Evolutionary conservation across 2,329 filamentous ascomycete species (phyloP).

Genomic region (Mycocentrospora acerina): DNA sequence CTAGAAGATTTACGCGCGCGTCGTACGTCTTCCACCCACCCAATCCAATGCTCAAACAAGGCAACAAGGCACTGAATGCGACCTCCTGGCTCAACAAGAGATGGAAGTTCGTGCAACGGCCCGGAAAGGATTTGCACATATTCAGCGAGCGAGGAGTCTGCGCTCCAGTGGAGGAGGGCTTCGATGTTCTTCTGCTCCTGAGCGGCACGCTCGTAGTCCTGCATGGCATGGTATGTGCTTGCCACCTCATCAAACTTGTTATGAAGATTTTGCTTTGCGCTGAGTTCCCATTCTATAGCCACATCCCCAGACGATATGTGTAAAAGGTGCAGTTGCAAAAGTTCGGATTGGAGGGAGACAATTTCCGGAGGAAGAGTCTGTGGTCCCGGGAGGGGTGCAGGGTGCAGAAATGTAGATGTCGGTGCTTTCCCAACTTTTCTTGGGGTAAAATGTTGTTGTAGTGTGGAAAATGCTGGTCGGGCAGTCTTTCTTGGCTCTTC

Average conservation of each 20-base stretch:
- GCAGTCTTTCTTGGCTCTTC: constrained; percentile 26
- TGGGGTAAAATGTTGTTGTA: constrained; percentile 45
- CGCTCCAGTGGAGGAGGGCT: constrained; percentile 39
- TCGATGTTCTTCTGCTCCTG: constrained; percentile 41
- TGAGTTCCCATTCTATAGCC: constrained; percentile 34
- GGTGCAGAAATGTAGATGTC: constrained; percentile 38
- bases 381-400: constrained; percentile 20
- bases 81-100: constrained; percentile 34
- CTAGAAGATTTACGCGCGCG: constrained; percentile 15
- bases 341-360: constrained; percentile 36
- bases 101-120: constrained; percentile 40
- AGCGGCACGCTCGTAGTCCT: constrained; percentile 37
- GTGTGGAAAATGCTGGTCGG: constrained; percentile 40
- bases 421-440: constrained; percentile 39
- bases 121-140: constrained; percentile 40
- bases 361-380: constrained; percentile 32
- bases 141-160: constrained; percentile 23
- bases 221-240: constrained; percentile 37
- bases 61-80: constrained; percentile 31
- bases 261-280: constrained; percentile 32
- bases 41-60: constrained; percentile 37
- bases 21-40: constrained; percentile 31
- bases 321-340: constrained; percentile 43
- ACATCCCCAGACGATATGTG: constrained; percentile 28
- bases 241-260: constrained; percentile 41